Percentiles rank a stretch among this genome's conserved stretches.
Evolutionary conservation across 2,329 filamentous ascomycete species (phyloP).

Genomic region (Arthrobotrys pseudoclavata): DNA sequence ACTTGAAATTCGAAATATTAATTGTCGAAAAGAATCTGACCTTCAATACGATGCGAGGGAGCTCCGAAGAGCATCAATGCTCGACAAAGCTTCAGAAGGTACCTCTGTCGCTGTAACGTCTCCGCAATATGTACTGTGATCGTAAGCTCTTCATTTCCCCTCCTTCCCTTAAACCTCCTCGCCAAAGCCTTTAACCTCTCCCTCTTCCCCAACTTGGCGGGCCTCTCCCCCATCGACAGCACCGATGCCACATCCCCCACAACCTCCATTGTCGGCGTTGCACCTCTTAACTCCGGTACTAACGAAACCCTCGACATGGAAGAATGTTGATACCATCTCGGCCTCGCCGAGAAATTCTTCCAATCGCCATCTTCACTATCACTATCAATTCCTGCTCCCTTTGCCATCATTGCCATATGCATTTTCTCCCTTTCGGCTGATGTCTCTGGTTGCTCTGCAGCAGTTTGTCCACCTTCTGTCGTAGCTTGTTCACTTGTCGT

Average conservation of each 20-base stretch:
- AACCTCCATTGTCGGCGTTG: constrained; percentile 52
- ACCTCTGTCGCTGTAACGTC: constrained; percentile 84
- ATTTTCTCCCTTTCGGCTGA: constrained; percentile 23
- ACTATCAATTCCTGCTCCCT: not conserved
- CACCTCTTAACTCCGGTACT: constrained; percentile 14
- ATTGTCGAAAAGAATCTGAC: constrained; percentile 11
- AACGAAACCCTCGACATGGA: constrained; percentile 55
- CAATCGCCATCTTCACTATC: constrained; percentile 51
- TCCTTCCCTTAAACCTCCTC: constrained; percentile 31
- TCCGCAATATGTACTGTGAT: constrained; percentile 75
- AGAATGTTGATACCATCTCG: constrained; percentile 57
- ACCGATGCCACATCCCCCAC: constrained; percentile 51
- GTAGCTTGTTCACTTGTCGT: not conserved
- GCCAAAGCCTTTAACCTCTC: constrained; percentile 50
- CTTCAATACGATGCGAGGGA: constrained; percentile 58
- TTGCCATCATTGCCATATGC: constrained; percentile 26
- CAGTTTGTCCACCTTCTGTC: constrained; percentile 6
- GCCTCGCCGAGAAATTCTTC: constrained; percentile 54
- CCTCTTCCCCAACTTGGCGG: constrained; percentile 42
- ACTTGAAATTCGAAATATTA: not conserved
- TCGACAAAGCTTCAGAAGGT: constrained; percentile 85
- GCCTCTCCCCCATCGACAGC: constrained; percentile 21
- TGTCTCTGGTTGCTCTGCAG: constrained; percentile 21
- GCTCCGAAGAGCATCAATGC: constrained; percentile 89
- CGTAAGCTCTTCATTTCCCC: constrained; percentile 48